A percentile compares a stretch with the other conserved stretches of the same genome.
Evolutionary conservation across 129 eudicot genomes (phyloP).

Genomic region (Lonicera japonica): DNA sequence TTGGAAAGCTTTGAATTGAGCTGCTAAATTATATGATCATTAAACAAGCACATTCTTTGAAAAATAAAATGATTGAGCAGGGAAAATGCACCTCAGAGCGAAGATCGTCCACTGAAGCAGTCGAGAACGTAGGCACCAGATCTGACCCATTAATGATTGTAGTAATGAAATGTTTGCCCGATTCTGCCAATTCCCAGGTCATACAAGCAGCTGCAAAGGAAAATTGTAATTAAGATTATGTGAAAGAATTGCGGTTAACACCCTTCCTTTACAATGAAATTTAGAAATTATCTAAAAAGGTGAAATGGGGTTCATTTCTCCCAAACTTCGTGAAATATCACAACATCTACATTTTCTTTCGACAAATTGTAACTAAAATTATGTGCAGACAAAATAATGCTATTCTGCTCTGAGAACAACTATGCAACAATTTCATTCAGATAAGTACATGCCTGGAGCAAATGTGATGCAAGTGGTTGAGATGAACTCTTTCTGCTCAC

Average conservation of each 20-base stretch:
- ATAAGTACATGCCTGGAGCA: slow-evolving; percentile 76
- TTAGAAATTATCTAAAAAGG: too few species aligned
- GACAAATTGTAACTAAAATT: too few species aligned
- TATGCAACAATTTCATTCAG: neutral
- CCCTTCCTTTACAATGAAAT: too few species aligned
- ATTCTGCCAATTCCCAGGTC: slow-evolving; percentile 99
- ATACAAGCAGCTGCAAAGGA: slow-evolving; percentile 84
- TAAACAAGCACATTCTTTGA: neutral
- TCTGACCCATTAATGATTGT: slow-evolving; percentile 91
- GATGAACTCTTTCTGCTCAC: slow-evolving; percentile 86
- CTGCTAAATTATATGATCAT: too few species aligned
- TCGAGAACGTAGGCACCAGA: slow-evolving; percentile 93
- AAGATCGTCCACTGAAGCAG: slow-evolving; percentile 93
- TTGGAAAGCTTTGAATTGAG: neutral
- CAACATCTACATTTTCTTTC: too few species aligned
- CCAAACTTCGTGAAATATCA: neutral
- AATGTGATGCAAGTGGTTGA: slow-evolving; percentile 79
- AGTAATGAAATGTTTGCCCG: slow-evolving; percentile 91
- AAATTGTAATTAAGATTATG: neutral
- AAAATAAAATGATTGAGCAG: slow-evolving; percentile 4
- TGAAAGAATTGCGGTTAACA: too few species aligned
- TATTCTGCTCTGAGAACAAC: too few species aligned
- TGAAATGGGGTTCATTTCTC: neutral
- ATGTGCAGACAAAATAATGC: too few species aligned
- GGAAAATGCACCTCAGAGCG: slow-evolving; percentile 76